Conservation (phyloP, 176 grass and related monocot genomes). For the Aegilops longissima region DNA sequence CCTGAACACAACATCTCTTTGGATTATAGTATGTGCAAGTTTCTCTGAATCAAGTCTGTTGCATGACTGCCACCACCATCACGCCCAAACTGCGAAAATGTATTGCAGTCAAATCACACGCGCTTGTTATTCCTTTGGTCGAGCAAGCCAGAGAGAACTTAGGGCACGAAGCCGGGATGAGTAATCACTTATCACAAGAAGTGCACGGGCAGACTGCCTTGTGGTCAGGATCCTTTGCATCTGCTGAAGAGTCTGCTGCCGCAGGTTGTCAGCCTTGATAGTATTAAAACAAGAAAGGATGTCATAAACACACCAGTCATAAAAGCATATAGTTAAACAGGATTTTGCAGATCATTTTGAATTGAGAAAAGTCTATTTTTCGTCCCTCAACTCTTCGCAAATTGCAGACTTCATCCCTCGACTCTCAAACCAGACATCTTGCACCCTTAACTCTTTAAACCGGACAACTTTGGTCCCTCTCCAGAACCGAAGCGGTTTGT, state of each 20-base stretch:
- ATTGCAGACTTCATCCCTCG: no score
- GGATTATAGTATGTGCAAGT: slow-evolving; percentile 55
- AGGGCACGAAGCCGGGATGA: slow-evolving; percentile 89
- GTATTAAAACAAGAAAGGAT: slow-evolving; percentile 23
- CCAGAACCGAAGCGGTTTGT: no score
- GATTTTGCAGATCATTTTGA: slow-evolving; percentile 2
- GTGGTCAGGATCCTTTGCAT: slow-evolving; percentile 89
- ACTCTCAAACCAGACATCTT: no score
- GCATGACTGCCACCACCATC: slow-evolving; percentile 28
- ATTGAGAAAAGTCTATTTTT: neutral
- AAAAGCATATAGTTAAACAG: neutral
- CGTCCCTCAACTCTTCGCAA: no score
- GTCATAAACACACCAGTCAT: slow-evolving; percentile 13
- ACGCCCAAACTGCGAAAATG: slow-evolving; percentile 21
- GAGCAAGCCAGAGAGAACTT: slow-evolving; percentile 96
- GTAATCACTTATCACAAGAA: slow-evolving; percentile 89
- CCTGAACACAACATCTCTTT: slow-evolving; percentile 36
- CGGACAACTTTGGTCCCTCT: no score
- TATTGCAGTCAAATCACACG: slow-evolving; percentile 14
- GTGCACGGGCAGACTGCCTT: slow-evolving; percentile 72
- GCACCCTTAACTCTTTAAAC: no score
- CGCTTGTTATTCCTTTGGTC: slow-evolving; percentile 67
- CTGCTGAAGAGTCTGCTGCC: slow-evolving; percentile 91
- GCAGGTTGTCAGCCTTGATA: slow-evolving; percentile 86
- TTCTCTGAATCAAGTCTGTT: slow-evolving; percentile 34